Percentiles rank a stretch among this genome's conserved stretches.
Evolutionary conservation across 2,329 filamentous ascomycete genomes (phyloP).

Genomic region (Botrytis sinoallii): DNA sequence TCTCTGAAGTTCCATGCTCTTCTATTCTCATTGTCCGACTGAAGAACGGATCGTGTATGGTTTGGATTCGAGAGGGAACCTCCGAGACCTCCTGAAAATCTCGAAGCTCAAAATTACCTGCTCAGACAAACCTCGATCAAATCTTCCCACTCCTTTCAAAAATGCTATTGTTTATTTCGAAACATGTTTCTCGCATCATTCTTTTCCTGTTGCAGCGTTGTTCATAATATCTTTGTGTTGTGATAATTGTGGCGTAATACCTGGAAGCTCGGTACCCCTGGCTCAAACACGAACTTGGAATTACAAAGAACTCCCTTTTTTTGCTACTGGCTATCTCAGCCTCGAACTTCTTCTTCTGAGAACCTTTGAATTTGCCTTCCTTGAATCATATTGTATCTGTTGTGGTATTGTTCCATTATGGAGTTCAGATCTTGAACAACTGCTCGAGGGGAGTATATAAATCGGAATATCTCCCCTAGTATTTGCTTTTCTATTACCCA

Average conservation of each 20-base stretch:
- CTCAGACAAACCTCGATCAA: not conserved
- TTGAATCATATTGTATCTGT: not conserved
- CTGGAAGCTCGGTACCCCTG: not conserved
- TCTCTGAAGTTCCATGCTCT: not conserved
- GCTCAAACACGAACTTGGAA: too few species aligned
- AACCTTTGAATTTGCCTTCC: not conserved
- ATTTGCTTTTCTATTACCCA: too few species aligned
- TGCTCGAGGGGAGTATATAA: not conserved
- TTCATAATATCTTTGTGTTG: not conserved
- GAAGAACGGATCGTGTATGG: not conserved
- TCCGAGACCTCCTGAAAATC: not conserved
- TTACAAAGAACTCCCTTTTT: not conserved
- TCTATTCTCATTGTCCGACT: not conserved
- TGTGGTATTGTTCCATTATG: not conserved
- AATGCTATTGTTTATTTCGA: not conserved
- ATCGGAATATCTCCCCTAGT: too few species aligned
- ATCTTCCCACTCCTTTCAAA: not conserved
- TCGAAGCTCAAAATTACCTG: not conserved
- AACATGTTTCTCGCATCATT: not conserved
- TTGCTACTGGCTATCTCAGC: accelerated
- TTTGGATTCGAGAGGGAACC: not conserved
- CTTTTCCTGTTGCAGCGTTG: not conserved
- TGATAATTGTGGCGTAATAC: not conserved
- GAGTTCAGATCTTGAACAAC: not conserved
- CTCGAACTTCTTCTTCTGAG: not conserved